phyloP scores from a whole-genome alignment of 2,329 filamentous ascomycete genomes.

The Penicillium sumatraense region DNA sequence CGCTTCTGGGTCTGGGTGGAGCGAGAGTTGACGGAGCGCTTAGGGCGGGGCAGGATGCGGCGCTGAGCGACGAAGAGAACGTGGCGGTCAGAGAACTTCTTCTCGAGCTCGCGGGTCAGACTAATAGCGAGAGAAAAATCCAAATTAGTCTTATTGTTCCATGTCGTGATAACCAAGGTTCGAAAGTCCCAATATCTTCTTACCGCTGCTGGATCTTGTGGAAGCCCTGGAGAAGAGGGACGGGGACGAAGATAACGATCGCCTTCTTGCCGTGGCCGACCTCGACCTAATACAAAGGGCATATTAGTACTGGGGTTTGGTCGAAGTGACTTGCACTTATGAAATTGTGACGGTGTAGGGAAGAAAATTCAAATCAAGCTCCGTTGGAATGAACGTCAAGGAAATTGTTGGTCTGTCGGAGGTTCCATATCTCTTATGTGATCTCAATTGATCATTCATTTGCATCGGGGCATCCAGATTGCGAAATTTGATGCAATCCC shows the following conservation, averaged over 20 bases:
- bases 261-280: conserved; percentile 99
- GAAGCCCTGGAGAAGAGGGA: conserved; percentile 97
- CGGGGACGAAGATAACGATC: conserved; percentile 99
- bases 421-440: neutral
- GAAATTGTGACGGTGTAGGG: conserved; percentile 3
- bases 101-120: conserved; percentile 99
- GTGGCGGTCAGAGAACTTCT: conserved; percentile 99
- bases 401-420: conserved; percentile 2
- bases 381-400: conserved; percentile 4
- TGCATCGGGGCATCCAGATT: neutral
- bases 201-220: conserved; percentile 99
- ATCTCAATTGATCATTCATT: neutral
- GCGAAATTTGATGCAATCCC: conserved; percentile 17
- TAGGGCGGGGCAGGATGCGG: conserved; percentile 97
- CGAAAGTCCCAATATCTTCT: conserved; percentile 41
- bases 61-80: conserved; percentile 98
- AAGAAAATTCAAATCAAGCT: conserved; percentile 10
- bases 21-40: conserved; percentile 96
- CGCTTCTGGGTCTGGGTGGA: conserved; percentile 98
- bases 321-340: conserved; percentile 20
- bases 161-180: neutral
- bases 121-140: conserved; percentile 51
- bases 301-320: conserved; percentile 31
- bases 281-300: conserved; percentile 77
- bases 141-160: conserved; percentile 14